phyloP scores from a whole-genome alignment of 2,329 filamentous ascomycete species.

The Sclerotinia glacialis region DNA sequence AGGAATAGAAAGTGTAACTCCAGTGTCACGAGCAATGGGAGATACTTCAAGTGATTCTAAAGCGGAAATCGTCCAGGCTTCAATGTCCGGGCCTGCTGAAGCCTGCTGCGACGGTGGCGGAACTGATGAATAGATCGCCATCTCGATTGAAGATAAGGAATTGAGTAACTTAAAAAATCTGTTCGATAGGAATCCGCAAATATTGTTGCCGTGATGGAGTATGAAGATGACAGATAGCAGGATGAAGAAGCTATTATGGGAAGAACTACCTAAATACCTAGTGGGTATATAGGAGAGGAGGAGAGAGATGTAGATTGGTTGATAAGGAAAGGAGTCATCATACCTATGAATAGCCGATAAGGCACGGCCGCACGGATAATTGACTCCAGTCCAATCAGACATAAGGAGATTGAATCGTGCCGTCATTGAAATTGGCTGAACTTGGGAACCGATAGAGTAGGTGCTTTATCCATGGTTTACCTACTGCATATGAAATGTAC shows the following conservation, averaged over 20 bases:
- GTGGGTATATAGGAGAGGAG: background rate
- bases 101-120: conserved; percentile 47
- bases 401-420: conserved; percentile 1
- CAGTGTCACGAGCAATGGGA: conserved; percentile 56
- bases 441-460: background rate
- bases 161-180: background rate
- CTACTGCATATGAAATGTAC: no score
- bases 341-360: conserved; percentile 5
- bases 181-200: background rate
- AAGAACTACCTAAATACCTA: background rate
- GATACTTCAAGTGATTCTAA: conserved; percentile 56
- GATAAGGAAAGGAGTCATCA: background rate
- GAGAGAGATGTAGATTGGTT: background rate
- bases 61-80: conserved; percentile 63
- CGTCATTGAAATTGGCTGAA: background rate
- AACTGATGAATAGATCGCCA: conserved; percentile 54
- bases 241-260: background rate
- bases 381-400: background rate
- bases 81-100: conserved; percentile 53
- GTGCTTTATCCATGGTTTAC: no score
- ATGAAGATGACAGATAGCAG: conserved; percentile 5
- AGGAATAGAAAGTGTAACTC: conserved; percentile 68
- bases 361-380: background rate
- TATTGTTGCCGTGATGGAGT: background rate
- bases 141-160: conserved; percentile 33